phyloP scores from a whole-genome alignment of 2,329 filamentous ascomycete species.

The Arthroderma uncinatum region DNA sequence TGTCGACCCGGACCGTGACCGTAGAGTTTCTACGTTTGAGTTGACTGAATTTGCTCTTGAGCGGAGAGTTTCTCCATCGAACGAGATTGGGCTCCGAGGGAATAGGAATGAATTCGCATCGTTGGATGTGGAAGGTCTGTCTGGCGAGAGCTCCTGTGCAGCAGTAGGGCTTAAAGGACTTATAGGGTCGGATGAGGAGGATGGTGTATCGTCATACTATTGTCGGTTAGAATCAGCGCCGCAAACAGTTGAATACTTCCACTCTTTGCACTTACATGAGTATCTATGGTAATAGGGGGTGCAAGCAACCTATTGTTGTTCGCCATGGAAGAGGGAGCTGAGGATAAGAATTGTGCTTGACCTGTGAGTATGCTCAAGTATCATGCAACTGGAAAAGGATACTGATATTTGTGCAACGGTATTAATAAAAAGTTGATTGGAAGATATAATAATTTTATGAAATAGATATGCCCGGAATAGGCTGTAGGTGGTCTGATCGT shows the following conservation, averaged over 20 bases:
- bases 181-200: constrained; percentile 8
- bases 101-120: constrained; percentile 14
- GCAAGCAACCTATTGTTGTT: constrained; percentile 15
- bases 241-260: not conserved
- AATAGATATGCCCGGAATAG: not conserved
- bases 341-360: not conserved
- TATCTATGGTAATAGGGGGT: constrained; percentile 15
- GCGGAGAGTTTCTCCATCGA: constrained; percentile 36
- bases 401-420: not conserved
- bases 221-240: constrained; percentile 1
- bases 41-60: constrained; percentile 33
- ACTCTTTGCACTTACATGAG: constrained; percentile 11
- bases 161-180: not conserved
- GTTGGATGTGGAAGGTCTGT: constrained; percentile 11
- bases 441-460: not conserved
- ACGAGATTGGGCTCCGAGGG: constrained; percentile 14
- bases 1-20: constrained; percentile 27
- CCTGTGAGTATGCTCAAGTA: not conserved
- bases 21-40: constrained; percentile 26
- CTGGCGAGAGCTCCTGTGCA: constrained; percentile 7
- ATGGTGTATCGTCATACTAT: constrained; percentile 9
- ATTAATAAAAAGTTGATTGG: not conserved
- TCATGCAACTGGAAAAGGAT: not conserved
- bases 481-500: constrained; percentile 1
- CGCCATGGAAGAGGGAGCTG: constrained; percentile 9